Conservation (phyloP, 2,329 filamentous ascomycete species). For the Hypoxylon sp. region DNA sequence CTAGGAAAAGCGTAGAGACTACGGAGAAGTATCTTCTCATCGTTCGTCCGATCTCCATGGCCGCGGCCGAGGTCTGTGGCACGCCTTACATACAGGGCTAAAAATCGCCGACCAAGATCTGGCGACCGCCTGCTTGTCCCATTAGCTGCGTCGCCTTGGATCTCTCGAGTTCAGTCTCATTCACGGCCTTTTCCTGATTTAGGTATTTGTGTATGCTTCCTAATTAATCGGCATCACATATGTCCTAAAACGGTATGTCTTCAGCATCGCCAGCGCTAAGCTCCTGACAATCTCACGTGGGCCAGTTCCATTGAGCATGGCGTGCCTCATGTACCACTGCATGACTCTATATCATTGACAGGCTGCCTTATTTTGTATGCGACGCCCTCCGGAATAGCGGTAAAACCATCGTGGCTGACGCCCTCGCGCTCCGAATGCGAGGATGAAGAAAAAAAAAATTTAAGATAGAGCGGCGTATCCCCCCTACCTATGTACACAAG, state of each 20-base stretch:
- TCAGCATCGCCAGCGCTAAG: slow-evolving; percentile 22
- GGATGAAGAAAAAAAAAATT: background rate
- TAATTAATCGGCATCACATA: slow-evolving; percentile 31
- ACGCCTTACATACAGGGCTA: slow-evolving; percentile 40
- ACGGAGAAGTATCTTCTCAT: slow-evolving; percentile 12
- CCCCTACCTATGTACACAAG: background rate
- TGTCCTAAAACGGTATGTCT: slow-evolving; percentile 36
- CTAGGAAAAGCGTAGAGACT: slow-evolving; percentile 8
- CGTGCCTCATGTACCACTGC: slow-evolving; percentile 37
- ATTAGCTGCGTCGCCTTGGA: slow-evolving; percentile 26
- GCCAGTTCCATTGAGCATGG: slow-evolving; percentile 37
- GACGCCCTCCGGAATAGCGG: slow-evolving; percentile 7
- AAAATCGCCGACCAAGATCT: slow-evolving; percentile 47
- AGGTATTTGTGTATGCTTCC: slow-evolving; percentile 33
- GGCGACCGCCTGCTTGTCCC: slow-evolving; percentile 27
- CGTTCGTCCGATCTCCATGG: slow-evolving; percentile 35
- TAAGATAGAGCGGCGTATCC: background rate
- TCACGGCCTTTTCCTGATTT: slow-evolving; percentile 29
- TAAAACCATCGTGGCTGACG: slow-evolving; percentile 7
- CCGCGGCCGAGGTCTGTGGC: slow-evolving; percentile 34
- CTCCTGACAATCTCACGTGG: slow-evolving; percentile 42
- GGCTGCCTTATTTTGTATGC: slow-evolving; percentile 20
- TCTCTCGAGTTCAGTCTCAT: slow-evolving; percentile 28
- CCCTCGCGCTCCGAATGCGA: slow-evolving; percentile 11
- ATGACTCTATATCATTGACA: slow-evolving; percentile 30